Evolutionary conservation across 2,329 filamentous ascomycete genomes (phyloP).

Genomic region (Apiospora aurea): DNA sequence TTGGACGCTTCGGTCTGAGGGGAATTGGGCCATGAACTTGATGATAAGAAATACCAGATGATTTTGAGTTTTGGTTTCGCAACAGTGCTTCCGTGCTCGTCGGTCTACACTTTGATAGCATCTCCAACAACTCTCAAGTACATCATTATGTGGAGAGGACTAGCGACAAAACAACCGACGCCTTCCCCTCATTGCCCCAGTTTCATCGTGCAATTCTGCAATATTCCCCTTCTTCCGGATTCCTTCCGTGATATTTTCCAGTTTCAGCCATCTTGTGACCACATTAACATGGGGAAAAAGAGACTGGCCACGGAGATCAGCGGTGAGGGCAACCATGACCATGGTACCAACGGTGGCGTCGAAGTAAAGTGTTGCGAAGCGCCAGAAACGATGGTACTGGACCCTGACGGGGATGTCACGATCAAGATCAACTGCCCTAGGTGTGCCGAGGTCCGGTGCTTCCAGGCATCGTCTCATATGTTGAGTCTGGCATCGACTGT

Average conservation of each 20-base stretch:
- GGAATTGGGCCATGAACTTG: not conserved
- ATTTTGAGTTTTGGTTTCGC: not conserved
- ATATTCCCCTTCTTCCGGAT: not conserved
- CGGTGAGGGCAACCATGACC: not conserved
- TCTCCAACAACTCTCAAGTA: not conserved
- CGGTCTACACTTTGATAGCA: not conserved
- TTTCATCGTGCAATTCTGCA: too few species aligned
- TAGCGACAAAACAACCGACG: not conserved
- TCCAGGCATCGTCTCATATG: not conserved
- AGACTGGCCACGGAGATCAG: not conserved
- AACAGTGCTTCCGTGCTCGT: not conserved
- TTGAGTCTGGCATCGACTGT: not conserved
- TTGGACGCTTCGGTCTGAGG: too few species aligned
- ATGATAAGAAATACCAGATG: not conserved
- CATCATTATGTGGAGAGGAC: not conserved
- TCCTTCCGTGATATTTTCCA: not conserved
- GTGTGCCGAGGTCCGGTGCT: not conserved
- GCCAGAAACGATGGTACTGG: not conserved
- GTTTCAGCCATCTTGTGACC: too few species aligned
- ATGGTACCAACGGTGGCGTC: not conserved
- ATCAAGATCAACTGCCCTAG: not conserved
- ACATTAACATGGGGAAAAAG: not conserved
- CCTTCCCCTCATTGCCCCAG: not conserved
- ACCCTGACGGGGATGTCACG: not conserved
- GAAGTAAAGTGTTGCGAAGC: not conserved